Base-by-base conservation (phyloP, 108 stramenopile species). In the Chaetoceros tenuissimus region DNA sequence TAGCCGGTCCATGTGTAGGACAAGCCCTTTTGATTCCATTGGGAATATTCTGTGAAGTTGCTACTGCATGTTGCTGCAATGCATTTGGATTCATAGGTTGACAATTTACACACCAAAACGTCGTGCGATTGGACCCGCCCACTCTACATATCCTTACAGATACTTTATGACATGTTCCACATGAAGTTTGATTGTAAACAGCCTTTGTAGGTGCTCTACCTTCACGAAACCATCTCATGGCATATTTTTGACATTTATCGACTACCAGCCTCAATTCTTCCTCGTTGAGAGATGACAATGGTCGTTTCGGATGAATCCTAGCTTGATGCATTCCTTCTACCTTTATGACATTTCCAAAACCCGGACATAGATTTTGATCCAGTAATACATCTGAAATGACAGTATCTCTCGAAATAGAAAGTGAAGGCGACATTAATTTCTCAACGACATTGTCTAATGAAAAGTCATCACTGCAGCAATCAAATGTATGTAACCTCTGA, bases 271-370 rank as follows among this genome's bases (percentile, higher is more conserved):
- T 51, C 48, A 83, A 54, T 24, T 83, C 82, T 16, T 43, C 64
- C 34, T 80, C 69, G 31, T 73, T 56, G 20, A 78, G 57, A 30
- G 25, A 48, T 30, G 48, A 50, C 2, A 80, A 67, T 1, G 31
- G 40, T 55, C 74, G 53, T 19, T 73, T 60, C 18, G 82, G 82
- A 59, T 79, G 66, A 48, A 83, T 62, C 47, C 55, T 63, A 13
- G 70, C 53, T n/a, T 55, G 50, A 56, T 83, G 82, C 43, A 83
- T 47, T 27, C 69, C 76, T 65, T 83, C 82, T 22, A 75, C 70
- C 54, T 83, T 83, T 70, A 83, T 83, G 8, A 83, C 78, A 48
- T 83, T 83, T 24, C 82, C 82, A 55, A 78, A 64, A 23, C 82
- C 82, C 3, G 82, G 82, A 51, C 51, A 74, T 3, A 66, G 58